These are phyloP conservation scores for Syncephalastrum monosporum DNA, from an alignment of 371 early-diverging fungal species.

Conservation along the genomic window DNA sequence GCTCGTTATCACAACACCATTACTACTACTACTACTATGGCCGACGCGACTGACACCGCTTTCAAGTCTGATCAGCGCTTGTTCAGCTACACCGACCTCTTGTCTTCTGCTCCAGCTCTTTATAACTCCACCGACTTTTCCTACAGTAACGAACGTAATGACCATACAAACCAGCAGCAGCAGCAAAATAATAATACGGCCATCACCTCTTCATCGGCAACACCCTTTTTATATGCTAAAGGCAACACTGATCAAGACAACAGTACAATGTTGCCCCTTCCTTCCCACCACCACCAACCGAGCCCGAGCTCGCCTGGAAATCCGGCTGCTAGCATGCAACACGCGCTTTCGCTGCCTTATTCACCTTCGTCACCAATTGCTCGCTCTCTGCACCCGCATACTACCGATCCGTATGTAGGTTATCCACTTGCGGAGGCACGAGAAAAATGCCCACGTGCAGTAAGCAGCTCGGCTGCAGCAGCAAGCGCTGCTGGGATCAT, in stretches of 20 bases:
- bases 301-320: background rate
- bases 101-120: constrained; percentile 4
- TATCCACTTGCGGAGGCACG: background rate
- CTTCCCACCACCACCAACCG: background rate
- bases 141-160: background rate
- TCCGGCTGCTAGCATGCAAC: background rate
- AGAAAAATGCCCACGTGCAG: constrained; percentile 8
- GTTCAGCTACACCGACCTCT: constrained; percentile 10
- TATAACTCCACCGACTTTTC: background rate
- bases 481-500: background rate
- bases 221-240: background rate
- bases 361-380: constrained; percentile 11
- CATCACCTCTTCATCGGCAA: constrained; percentile 1
- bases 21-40: background rate
- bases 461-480: constrained; percentile 11
- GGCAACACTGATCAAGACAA: constrained; percentile 1
- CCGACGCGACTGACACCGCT: background rate
- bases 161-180: background rate
- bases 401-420: constrained; percentile 8
- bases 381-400: constrained; percentile 6
- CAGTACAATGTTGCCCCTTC: constrained; percentile 1
- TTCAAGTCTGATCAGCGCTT: constrained; percentile 8
- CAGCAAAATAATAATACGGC: background rate
- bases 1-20: background rate
- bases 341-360: constrained; percentile 10